Evolutionary conservation across 1,284 basidiomycete genomes (phyloP), one percentile per base, ranked within the genome.

Genomic region (Amylostereum chailletii): DNA sequence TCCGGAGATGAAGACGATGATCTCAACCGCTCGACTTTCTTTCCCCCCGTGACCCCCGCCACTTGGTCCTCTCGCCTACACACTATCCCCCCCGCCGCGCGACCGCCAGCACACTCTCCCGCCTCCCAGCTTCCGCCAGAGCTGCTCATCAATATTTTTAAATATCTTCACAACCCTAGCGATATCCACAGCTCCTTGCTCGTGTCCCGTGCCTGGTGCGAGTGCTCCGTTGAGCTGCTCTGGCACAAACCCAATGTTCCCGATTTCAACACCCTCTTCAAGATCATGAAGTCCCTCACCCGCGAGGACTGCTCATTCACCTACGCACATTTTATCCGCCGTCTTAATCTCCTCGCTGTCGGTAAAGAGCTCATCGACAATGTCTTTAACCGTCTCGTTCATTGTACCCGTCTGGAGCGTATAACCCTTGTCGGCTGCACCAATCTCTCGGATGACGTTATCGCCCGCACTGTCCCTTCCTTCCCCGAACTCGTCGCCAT

Each of bases 191-290:
- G 76, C 53, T 77, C 82, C 45, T 75, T 96, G 51, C 80, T 88
- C 49, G 94, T 98, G 34, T 94, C 86, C 36, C 84, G 90, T 51
- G 76, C 84, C 9, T 99, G 96, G 94, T 97, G 94, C 71, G 84
- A 94, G 60, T 95, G 93, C 65, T 86, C 92, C 5, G 93, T 95
- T 48, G 93, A 97, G 65, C 76, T 98, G 19, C 76, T 99, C 26
- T 99, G 95, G 95, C 88, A 94, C 66, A 88, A 91, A 58, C 94
- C 95, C 11, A 74, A 76, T 49, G 84, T 95, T 62, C 74, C 79
- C 49, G 80, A 79, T 53, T 75, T 83, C 51, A 72, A 77, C 46
- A 85, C 85, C 41, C 77, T 95, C 46, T 76, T 84, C 63, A 86
- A 87, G 67, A 85, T 93, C 78, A 77, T 92, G 59, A 69, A 74